A percentile compares a stretch with the other conserved stretches of the same genome.
These are phyloP conservation scores for Physcomitrium patens DNA, from an alignment of 225 moss, liverwort and hornwort genomes.

Conservation along the genomic window DNA sequence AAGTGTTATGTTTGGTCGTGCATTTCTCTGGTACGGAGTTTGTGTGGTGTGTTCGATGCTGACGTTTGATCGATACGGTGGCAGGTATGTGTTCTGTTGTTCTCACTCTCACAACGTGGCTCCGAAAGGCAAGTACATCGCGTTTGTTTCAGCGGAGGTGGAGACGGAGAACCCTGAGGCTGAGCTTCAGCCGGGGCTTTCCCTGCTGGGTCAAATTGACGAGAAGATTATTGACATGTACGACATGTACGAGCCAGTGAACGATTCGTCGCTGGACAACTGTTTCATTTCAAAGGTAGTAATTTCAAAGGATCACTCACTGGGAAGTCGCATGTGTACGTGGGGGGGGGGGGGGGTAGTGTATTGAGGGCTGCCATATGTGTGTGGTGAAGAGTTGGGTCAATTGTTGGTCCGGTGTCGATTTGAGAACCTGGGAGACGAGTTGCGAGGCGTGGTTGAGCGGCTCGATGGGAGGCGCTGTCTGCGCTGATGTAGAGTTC, in stretches of 20 bases:
- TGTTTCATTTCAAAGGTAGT: slow-evolving; percentile 90
- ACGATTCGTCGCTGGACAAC: slow-evolving; percentile 79
- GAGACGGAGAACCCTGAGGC: slow-evolving; percentile 87
- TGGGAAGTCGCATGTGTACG: neutral
- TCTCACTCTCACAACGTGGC: slow-evolving; percentile 97
- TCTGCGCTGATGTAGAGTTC: too few species aligned
- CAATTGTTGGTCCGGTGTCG: too few species aligned
- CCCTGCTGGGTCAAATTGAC: slow-evolving; percentile 81
- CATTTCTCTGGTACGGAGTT: too few species aligned
- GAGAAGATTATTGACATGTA: slow-evolving; percentile 89
- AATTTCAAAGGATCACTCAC: neutral
- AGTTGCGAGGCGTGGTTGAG: too few species aligned
- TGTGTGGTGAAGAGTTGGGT: too few species aligned
- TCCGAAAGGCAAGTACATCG: slow-evolving; percentile 94
- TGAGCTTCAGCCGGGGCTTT: slow-evolving; percentile 86
- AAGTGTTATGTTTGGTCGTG: neutral
- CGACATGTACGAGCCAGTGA: slow-evolving; percentile 91
- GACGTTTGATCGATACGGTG: slow-evolving; percentile 14
- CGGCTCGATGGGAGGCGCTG: too few species aligned
- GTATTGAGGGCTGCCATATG: too few species aligned
- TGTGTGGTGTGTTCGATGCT: neutral
- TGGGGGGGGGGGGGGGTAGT: too few species aligned
- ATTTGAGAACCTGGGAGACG: too few species aligned
- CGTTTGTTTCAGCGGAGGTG: slow-evolving; percentile 91
- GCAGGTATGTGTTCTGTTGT: slow-evolving; percentile 96